Percentiles rank a stretch among this genome's conserved stretches.
These are phyloP conservation scores for Cladosporium sp. DNA, from an alignment of 2,329 filamentous ascomycete genomes.

Conservation along the genomic window DNA sequence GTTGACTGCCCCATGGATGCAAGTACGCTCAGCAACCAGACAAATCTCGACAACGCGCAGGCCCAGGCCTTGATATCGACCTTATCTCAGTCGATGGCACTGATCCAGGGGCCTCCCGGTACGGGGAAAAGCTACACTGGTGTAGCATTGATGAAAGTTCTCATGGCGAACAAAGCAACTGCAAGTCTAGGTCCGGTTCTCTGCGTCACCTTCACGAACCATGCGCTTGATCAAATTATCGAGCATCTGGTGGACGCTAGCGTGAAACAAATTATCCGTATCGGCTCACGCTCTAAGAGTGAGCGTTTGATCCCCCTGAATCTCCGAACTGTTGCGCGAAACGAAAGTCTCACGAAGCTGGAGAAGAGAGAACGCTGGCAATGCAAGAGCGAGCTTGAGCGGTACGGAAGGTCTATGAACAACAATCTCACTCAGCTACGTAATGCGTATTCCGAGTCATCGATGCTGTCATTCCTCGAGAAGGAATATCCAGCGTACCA, in stretches of 20 bases:
- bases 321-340: slow-evolving; percentile 38
- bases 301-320: slow-evolving; percentile 49
- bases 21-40: slow-evolving; percentile 28
- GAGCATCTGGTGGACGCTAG: slow-evolving; percentile 52
- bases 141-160: slow-evolving; percentile 53
- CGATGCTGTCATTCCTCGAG: slow-evolving; percentile 15
- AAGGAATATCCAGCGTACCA: slow-evolving; percentile 18
- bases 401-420: slow-evolving; percentile 18
- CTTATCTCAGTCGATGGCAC: slow-evolving; percentile 50
- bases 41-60: slow-evolving; percentile 50
- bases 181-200: slow-evolving; percentile 44
- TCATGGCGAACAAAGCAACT: slow-evolving; percentile 43
- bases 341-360: slow-evolving; percentile 35
- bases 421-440: slow-evolving; percentile 1
- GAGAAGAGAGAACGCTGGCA: slow-evolving; percentile 35
- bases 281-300: slow-evolving; percentile 57
- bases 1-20: slow-evolving; percentile 20
- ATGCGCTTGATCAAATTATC: slow-evolving; percentile 54
- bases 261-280: slow-evolving; percentile 53
- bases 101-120: slow-evolving; percentile 68
- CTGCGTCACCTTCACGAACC: slow-evolving; percentile 48
- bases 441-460: neutral
- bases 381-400: slow-evolving; percentile 19
- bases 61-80: slow-evolving; percentile 51
- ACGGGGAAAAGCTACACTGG: slow-evolving; percentile 65